phyloP scores from a whole-genome alignment of 352 stramenopile genomes.

The Globisporangium sylvaticum region DNA sequence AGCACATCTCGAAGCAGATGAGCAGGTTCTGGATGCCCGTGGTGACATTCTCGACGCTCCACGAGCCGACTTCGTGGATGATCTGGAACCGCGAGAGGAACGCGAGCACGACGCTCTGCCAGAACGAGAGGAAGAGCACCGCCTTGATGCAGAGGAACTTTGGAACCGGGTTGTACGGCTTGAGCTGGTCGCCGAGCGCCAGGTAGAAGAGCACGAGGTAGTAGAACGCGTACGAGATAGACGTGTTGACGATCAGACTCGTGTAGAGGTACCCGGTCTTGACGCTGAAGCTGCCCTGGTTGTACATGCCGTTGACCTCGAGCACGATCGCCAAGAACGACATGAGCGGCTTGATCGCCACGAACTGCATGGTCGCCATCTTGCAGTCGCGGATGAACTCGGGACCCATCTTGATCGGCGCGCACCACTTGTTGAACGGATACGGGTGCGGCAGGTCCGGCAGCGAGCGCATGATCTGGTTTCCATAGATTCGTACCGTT shows the following conservation, averaged over 20 bases:
- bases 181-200: slow-evolving; percentile 85
- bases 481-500: neutral
- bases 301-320: slow-evolving; percentile 72
- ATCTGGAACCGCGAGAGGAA: slow-evolving; percentile 88
- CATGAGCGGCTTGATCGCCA: slow-evolving; percentile 92
- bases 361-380: slow-evolving; percentile 95
- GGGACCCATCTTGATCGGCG: slow-evolving; percentile 76
- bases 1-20: slow-evolving; percentile 99
- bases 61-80: slow-evolving; percentile 89
- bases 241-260: slow-evolving; percentile 93
- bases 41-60: slow-evolving; percentile 94
- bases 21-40: slow-evolving; percentile 98
- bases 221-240: slow-evolving; percentile 96
- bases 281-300: slow-evolving; percentile 83
- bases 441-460: slow-evolving; percentile 71
- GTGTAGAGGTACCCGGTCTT: slow-evolving; percentile 89
- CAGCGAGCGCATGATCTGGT: slow-evolving; percentile 45
- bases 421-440: slow-evolving; percentile 61
- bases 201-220: slow-evolving; percentile 98
- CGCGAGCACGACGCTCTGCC: slow-evolving; percentile 93
- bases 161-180: slow-evolving; percentile 92
- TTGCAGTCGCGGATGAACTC: slow-evolving; percentile 93
- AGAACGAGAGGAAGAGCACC: slow-evolving; percentile 99
- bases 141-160: slow-evolving; percentile 99
- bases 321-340: slow-evolving; percentile 87